Conservation (phyloP, 176 grass and related monocot species). For the Echinochloa phyllopogon region DNA sequence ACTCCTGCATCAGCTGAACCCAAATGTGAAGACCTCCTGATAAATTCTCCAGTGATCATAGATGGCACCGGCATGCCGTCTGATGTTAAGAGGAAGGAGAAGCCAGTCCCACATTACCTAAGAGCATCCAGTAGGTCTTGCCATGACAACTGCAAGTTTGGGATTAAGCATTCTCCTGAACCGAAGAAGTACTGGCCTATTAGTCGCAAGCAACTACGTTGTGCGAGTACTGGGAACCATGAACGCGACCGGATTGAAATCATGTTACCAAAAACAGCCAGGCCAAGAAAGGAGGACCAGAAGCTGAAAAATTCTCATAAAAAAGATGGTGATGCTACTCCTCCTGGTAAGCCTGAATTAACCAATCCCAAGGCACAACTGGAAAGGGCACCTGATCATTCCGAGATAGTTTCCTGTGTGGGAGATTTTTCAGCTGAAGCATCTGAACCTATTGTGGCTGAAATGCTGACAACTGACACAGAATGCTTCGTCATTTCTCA, state of each 20-base stretch:
- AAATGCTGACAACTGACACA: background rate
- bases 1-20: background rate
- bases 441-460: conserved; percentile 29
- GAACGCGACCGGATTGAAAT: conserved; percentile 5
- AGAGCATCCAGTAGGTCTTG: conserved; percentile 75
- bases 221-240: background rate
- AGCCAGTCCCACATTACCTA: conserved; percentile 68
- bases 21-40: background rate
- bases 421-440: conserved; percentile 37
- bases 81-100: conserved; percentile 49
- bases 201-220: conserved; percentile 23
- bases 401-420: conserved; percentile 11
- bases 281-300: conserved; percentile 33
- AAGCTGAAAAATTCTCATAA: conserved; percentile 26
- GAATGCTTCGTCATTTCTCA: conserved; percentile 6
- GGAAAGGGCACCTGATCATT: conserved; percentile 48
- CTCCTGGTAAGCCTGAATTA: conserved; percentile 39
- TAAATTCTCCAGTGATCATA: background rate
- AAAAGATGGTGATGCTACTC: conserved; percentile 29
- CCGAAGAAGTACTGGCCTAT: conserved; percentile 58
- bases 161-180: conserved; percentile 58
- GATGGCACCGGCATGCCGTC: conserved; percentile 1
- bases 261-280: conserved; percentile 5
- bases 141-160: conserved; percentile 86
- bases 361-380: conserved; percentile 10